Percentiles rank a stretch among this genome's conserved stretches.
Conservation (phyloP, 1,139 yeast genomes). For the Geotrichum citri-aurantii region DNA sequence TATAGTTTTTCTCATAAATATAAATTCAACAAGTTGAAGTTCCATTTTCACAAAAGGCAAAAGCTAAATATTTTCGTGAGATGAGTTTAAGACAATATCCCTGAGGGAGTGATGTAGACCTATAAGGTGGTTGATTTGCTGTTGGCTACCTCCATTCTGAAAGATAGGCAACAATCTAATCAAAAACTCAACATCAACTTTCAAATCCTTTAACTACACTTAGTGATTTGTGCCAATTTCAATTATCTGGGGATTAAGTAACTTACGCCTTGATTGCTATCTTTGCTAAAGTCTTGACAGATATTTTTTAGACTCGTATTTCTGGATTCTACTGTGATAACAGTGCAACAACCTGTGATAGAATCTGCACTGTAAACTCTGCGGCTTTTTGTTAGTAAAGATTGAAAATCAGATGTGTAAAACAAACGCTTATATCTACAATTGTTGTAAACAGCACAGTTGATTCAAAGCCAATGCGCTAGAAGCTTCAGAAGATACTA, state of each 20-base stretch:
- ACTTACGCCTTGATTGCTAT: background rate
- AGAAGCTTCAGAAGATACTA: background rate
- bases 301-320: conserved; percentile 10
- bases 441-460: conserved; percentile 11
- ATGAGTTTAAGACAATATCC: conserved; percentile 5
- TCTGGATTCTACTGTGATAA: conserved; percentile 11
- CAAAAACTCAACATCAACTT: conserved; percentile 10
- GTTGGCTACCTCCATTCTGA: background rate
- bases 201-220: background rate
- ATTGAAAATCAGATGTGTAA: background rate
- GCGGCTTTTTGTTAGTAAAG: background rate
- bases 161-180: conserved; percentile 10
- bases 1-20: background rate
- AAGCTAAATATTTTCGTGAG: background rate
- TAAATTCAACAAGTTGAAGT: background rate
- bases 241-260: background rate
- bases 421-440: conserved; percentile 1
- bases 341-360: conserved; percentile 12
- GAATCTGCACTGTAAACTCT: conserved; percentile 14
- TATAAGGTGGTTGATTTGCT: conserved; percentile 6
- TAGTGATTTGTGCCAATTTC: background rate
- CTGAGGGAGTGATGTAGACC: conserved; percentile 11
- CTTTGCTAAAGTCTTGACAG: background rate
- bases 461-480: background rate
- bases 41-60: background rate